A percentile compares a stretch with the other conserved stretches of the same genome.
Evolutionary conservation across 306 rosid genomes (phyloP).

Genomic region (Luffa acutangula): DNA sequence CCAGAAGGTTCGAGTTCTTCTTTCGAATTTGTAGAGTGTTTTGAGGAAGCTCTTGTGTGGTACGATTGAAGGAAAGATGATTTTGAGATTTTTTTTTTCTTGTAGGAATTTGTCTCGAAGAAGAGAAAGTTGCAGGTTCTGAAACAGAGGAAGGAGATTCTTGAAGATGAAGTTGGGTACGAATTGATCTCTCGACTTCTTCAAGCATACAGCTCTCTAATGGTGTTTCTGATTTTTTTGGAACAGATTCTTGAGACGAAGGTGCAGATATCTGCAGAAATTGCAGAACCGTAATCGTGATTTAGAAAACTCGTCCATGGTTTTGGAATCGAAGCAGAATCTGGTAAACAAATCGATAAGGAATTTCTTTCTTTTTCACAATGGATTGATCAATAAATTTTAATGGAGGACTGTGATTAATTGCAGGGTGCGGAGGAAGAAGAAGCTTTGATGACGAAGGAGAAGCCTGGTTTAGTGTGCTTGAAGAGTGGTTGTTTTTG

Average conservation of each 20-base stretch:
- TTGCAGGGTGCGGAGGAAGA: conserved; percentile 13
- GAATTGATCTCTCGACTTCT: not conserved
- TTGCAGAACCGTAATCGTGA: not conserved
- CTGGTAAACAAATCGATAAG: not conserved
- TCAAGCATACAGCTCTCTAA: not conserved
- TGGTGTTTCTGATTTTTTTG: not conserved
- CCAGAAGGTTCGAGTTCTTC: conserved; percentile 33
- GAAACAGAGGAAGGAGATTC: conserved; percentile 23
- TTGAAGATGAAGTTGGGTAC: conserved; percentile 43
- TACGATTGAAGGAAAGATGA: not conserved
- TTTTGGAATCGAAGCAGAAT: not conserved
- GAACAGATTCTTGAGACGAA: conserved; percentile 45
- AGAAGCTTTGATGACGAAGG: conserved; percentile 3
- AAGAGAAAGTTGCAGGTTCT: conserved; percentile 28
- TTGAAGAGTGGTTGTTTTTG: no score
- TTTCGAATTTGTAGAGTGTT: not conserved
- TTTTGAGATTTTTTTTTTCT: not conserved
- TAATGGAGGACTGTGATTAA: not conserved
- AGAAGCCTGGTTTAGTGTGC: conserved; percentile 14
- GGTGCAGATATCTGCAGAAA: conserved; percentile 20
- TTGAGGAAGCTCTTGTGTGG: no score
- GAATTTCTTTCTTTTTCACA: not conserved
- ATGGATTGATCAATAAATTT: not conserved
- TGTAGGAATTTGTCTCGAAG: conserved; percentile 42
- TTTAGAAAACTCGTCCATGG: not conserved